These are phyloP conservation scores for Staphylotrichum tortipilum DNA, from an alignment of 495 filamentous ascomycete species.

Conservation along the genomic window DNA sequence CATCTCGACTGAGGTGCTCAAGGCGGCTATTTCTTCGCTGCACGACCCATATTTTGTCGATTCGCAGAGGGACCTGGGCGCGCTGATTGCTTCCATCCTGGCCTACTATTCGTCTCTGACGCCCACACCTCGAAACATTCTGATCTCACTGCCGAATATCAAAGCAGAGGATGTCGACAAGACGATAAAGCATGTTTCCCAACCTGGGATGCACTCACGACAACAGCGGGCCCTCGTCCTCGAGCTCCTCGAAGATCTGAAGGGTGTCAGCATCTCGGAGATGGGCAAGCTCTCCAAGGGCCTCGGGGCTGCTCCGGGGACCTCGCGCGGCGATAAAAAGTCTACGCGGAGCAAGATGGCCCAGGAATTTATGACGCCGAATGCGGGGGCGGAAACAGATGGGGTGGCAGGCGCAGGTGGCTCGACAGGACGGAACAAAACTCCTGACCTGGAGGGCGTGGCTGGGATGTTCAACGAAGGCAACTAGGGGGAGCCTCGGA, in stretches of 20 bases:
- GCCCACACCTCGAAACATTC: conserved; percentile 46
- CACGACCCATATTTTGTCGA: conserved; percentile 96
- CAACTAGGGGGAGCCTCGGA: conserved; percentile 4
- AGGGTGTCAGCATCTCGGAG: conserved; percentile 86
- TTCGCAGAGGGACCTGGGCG: conserved; percentile 84
- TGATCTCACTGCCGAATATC: conserved; percentile 47
- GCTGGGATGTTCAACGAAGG: conserved; percentile 34
- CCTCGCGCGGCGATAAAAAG: conserved; percentile 21
- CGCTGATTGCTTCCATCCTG: conserved; percentile 78
- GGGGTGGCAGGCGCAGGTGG: conserved; percentile 7
- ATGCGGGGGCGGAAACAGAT: background rate
- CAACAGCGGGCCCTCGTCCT: conserved; percentile 76
- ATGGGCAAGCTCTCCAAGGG: conserved; percentile 67
- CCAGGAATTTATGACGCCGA: conserved; percentile 46
- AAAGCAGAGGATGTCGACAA: conserved; percentile 49
- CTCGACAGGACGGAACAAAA: conserved; percentile 15
- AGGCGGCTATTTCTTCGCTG: conserved; percentile 75
- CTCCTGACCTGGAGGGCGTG: conserved; percentile 35
- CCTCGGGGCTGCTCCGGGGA: conserved; percentile 11
- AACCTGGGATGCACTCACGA: conserved; percentile 46
- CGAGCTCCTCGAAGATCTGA: conserved; percentile 75
- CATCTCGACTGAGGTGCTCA: conserved; percentile 74
- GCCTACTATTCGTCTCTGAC: conserved; percentile 60
- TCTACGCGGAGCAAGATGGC: conserved; percentile 45
- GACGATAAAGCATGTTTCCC: conserved; percentile 48